These are phyloP conservation scores for Yamadazyma taylorii DNA, from an alignment of 1,139 yeast species.

Conservation along the genomic window DNA sequence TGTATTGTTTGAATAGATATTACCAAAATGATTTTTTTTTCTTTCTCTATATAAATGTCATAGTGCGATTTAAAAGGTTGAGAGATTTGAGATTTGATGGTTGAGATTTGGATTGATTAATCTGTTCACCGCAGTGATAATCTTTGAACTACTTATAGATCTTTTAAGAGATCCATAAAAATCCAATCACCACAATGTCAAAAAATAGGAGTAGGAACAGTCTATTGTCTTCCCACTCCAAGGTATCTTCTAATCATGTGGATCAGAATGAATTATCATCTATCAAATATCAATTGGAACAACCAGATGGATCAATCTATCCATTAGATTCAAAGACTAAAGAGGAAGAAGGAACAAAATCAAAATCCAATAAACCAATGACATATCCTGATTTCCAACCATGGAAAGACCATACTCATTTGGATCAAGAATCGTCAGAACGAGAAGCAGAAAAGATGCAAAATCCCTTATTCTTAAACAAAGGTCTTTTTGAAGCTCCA, in stretches of 20 bases:
- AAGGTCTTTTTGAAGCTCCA: conserved; percentile 54
- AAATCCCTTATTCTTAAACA: conserved; percentile 36
- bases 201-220: conserved; percentile 37
- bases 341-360: conserved; percentile 1
- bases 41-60: too few species aligned
- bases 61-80: too few species aligned
- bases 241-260: conserved; percentile 23
- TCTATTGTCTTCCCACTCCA: conserved; percentile 31
- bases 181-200: conserved; percentile 39
- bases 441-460: conserved; percentile 28
- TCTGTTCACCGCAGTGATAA: too few species aligned
- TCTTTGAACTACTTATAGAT: too few species aligned
- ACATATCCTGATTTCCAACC: conserved; percentile 78
- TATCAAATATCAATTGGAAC: conserved; percentile 38
- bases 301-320: conserved; percentile 36
- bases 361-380: conserved; percentile 7
- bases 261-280: conserved; percentile 36
- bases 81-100: too few species aligned
- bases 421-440: conserved; percentile 31
- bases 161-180: too few species aligned
- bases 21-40: too few species aligned
- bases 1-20: too few species aligned
- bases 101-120: too few species aligned
- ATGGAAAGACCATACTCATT: conserved; percentile 66
- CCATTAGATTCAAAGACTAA: conserved; percentile 28